Percentiles rank a stretch among this genome's conserved stretches.
Evolutionary conservation across 2,329 filamentous ascomycete species (phyloP).

Genomic region (Beauveria pseudobassiana): DNA sequence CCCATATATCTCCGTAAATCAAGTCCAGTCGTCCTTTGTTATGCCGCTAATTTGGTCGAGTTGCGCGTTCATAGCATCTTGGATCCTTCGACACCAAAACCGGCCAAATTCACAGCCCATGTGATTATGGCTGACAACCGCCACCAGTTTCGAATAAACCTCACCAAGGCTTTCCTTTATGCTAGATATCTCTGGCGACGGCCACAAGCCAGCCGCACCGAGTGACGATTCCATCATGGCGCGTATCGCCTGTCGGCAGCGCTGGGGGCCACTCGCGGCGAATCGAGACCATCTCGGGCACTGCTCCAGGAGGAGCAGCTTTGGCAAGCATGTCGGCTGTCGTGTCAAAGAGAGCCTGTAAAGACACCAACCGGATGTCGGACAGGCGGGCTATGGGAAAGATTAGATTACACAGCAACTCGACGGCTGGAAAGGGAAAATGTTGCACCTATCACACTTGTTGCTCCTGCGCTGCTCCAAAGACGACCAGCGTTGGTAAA

Average conservation of each 20-base stretch:
- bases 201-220: background rate
- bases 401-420: background rate
- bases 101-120: background rate
- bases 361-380: background rate
- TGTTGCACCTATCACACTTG: background rate
- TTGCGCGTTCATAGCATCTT: background rate
- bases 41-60: background rate
- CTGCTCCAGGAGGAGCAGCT: background rate
- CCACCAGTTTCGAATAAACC: background rate
- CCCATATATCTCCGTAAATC: background rate
- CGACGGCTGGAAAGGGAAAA: background rate
- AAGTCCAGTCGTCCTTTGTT: background rate
- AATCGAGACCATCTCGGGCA: background rate
- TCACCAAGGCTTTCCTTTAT: background rate
- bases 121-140: background rate
- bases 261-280: background rate
- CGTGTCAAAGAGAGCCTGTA: background rate
- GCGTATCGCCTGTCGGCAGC: background rate
- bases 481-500: background rate
- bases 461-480: background rate
- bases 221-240: background rate
- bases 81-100: background rate
- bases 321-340: background rate
- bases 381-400: background rate
- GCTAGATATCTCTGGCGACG: background rate